Conservation (phyloP, 2,329 filamentous ascomycete species). For the Colletotrichum incanum region DNA sequence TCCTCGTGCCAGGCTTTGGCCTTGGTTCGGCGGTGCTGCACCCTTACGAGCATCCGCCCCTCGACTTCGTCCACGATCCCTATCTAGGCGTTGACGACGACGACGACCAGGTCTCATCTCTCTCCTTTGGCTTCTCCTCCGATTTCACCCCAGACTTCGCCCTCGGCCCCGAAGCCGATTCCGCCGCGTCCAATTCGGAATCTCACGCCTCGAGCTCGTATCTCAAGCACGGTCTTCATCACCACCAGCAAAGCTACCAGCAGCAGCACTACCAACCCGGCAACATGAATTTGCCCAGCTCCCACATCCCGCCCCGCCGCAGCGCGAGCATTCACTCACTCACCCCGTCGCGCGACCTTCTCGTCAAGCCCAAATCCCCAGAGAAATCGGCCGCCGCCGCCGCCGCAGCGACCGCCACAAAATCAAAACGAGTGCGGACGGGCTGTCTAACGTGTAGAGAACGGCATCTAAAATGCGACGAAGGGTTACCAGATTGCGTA, state of each 20-base stretch:
- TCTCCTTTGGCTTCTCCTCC: constrained; percentile 47
- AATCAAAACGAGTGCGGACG: constrained; percentile 89
- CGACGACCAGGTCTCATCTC: constrained; percentile 43
- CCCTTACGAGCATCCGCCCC: constrained; percentile 42
- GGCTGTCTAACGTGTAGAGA: constrained; percentile 93
- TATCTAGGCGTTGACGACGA: constrained; percentile 34
- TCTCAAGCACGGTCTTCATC: constrained; percentile 47
- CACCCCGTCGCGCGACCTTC: constrained; percentile 40
- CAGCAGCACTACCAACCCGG: constrained; percentile 48
- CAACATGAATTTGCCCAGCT: constrained; percentile 45
- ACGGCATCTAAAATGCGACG: constrained; percentile 92
- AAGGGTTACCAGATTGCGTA: constrained; percentile 74
- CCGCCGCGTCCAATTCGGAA: constrained; percentile 14
- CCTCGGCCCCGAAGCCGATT: constrained; percentile 21
- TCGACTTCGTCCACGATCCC: constrained; percentile 36
- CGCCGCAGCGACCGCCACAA: constrained; percentile 58
- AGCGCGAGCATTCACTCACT: constrained; percentile 42
- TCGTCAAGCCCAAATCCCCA: constrained; percentile 35
- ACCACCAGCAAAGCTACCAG: constrained; percentile 43
- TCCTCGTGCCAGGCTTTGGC: constrained; percentile 54
- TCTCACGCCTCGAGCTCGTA: constrained; percentile 13
- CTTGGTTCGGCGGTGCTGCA: constrained; percentile 52
- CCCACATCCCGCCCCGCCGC: constrained; percentile 44
- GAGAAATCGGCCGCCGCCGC: constrained; percentile 37
- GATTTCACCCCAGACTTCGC: constrained; percentile 31